These are phyloP conservation scores for Rubia yunnanensis DNA, from an alignment of 257 asterid genomes.

Conservation along the genomic window DNA sequence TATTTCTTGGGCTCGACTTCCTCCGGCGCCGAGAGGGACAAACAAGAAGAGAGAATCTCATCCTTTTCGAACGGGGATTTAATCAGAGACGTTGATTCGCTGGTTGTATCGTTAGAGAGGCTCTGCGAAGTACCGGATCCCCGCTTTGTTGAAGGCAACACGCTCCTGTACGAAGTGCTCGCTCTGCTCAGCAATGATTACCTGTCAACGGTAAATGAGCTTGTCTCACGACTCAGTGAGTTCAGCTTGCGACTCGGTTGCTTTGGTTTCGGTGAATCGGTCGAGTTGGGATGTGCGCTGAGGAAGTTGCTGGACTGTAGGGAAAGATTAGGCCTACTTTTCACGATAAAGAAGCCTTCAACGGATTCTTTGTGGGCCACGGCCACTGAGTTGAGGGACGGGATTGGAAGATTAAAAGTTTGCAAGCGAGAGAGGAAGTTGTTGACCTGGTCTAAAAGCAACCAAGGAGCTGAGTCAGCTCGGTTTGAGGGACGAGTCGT, in stretches of 20 bases:
- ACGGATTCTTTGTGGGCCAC: constrained; percentile 42
- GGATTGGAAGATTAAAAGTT: constrained; percentile 25
- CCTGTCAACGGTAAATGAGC: constrained; percentile 38
- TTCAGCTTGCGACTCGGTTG: constrained; percentile 37
- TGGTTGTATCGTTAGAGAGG: constrained; percentile 38
- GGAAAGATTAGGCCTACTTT: constrained; percentile 29
- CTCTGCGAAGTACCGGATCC: constrained; percentile 45
- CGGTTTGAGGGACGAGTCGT: constrained; percentile 29
- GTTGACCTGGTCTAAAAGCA: constrained; percentile 24
- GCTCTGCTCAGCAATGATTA: constrained; percentile 38
- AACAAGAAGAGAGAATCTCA: constrained; percentile 35
- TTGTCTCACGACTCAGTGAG: constrained; percentile 47
- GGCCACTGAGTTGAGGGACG: constrained; percentile 31
- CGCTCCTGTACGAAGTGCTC: constrained; percentile 33
- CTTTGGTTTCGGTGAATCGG: constrained; percentile 56
- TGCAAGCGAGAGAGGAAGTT: constrained; percentile 20
- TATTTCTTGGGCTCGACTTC: constrained; percentile 45
- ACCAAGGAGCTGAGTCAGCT: constrained; percentile 46
- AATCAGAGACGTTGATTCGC: constrained; percentile 47
- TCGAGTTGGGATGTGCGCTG: constrained; percentile 43
- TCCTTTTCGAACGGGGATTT: constrained; percentile 39
- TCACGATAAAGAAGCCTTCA: constrained; percentile 38
- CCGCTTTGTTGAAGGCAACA: constrained; percentile 28
- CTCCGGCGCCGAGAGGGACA: constrained; percentile 14
- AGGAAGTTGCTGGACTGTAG: constrained; percentile 48